phyloP scores from a whole-genome alignment of 176 grass and related monocot genomes.

The Avena insularis region DNA sequence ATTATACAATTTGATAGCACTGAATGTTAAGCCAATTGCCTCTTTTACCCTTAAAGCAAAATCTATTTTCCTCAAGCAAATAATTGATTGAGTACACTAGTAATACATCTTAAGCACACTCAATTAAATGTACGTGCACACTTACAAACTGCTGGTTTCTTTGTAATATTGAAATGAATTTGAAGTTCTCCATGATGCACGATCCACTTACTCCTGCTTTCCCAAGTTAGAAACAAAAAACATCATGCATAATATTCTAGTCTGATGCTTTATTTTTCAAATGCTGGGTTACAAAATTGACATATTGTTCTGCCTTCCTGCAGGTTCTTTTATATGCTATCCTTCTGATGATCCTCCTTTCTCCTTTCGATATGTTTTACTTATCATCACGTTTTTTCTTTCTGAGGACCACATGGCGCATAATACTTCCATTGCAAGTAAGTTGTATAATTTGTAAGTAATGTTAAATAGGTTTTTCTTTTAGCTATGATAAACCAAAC shows the following conservation, averaged over 20 bases:
- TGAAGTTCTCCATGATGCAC: background rate
- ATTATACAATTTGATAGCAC: background rate
- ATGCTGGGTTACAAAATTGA: background rate
- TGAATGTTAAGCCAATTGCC: background rate
- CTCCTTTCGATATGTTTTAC: slow-evolving; percentile 98
- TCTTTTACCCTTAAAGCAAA: background rate
- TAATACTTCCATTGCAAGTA: slow-evolving; percentile 93
- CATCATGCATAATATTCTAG: slow-evolving; percentile 1
- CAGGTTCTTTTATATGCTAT: slow-evolving; percentile 85
- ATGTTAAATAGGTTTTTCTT: slow-evolving; percentile 16
- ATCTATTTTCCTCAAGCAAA: background rate
- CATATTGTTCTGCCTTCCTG: slow-evolving; percentile 37
- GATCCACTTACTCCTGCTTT: background rate
- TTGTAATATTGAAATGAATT: background rate
- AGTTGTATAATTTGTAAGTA: slow-evolving; percentile 40
- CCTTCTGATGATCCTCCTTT: slow-evolving; percentile 83
- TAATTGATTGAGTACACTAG: background rate
- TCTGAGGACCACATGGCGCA: slow-evolving; percentile 83
- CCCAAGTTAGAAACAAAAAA: background rate
- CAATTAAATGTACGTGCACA: background rate
- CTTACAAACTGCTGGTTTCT: background rate
- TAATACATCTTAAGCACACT: background rate
- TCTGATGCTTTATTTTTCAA: background rate
- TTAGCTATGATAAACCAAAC: slow-evolving; percentile 31
- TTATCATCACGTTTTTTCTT: slow-evolving; percentile 91